Percentiles rank a stretch among this genome's conserved stretches.
Evolutionary conservation across 805 yeast species (phyloP).

Genomic region (Debaryomyces prosopidis): DNA sequence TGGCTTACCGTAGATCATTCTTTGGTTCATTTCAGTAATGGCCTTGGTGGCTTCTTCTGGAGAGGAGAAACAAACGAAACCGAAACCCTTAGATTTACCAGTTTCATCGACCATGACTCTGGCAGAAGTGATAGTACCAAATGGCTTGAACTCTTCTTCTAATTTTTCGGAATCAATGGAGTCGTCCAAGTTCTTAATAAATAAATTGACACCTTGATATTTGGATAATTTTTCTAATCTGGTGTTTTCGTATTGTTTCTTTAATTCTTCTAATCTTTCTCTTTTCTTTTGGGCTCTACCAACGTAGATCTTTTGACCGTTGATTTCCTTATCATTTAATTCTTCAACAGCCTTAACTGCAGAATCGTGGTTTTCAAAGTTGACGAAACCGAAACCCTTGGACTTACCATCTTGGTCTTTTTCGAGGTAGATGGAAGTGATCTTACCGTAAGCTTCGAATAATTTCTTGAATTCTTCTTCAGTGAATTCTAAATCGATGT

Average conservation of each 20-base stretch:
- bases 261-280: slow-evolving; percentile 95
- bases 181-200: slow-evolving; percentile 95
- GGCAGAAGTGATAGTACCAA: slow-evolving; percentile 93
- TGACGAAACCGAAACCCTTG: slow-evolving; percentile 94
- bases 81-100: slow-evolving; percentile 97
- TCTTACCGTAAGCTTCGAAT: slow-evolving; percentile 71
- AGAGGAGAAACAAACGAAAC: slow-evolving; percentile 95
- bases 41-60: slow-evolving; percentile 99
- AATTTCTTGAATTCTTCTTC: slow-evolving; percentile 71
- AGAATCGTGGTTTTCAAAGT: slow-evolving; percentile 82
- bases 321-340: slow-evolving; percentile 82
- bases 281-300: slow-evolving; percentile 99
- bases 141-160: slow-evolving; percentile 88
- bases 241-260: slow-evolving; percentile 89
- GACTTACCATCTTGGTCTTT: slow-evolving; percentile 84
- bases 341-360: slow-evolving; percentile 92
- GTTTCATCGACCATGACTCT: slow-evolving; percentile 93
- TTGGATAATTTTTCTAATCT: slow-evolving; percentile 89
- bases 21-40: slow-evolving; percentile 96
- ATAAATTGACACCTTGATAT: slow-evolving; percentile 97
- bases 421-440: slow-evolving; percentile 82
- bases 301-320: slow-evolving; percentile 85
- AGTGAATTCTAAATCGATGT: slow-evolving; percentile 70
- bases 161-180: slow-evolving; percentile 87
- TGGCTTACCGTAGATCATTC: slow-evolving; percentile 93